Evolutionary conservation across 2,329 filamentous ascomycete species (phyloP), one percentile per base, ranked within the genome.

Genomic region (Monosporascus cannonballus): DNA sequence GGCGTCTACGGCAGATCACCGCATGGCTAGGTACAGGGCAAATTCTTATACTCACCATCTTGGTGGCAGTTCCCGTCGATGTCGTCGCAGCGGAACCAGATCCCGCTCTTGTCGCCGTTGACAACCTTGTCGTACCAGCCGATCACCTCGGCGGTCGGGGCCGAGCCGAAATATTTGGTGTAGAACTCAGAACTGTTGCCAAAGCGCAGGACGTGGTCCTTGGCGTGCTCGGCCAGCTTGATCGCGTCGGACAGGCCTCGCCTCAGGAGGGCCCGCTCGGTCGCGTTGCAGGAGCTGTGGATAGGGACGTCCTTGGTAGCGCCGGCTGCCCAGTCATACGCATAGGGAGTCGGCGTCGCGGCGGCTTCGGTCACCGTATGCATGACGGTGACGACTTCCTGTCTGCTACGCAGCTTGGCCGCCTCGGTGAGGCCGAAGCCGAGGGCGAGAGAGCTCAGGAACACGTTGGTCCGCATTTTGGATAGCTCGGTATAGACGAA

Each of bases 11-110:
- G 30, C 9, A 5, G 30, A 34, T 34, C 11, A 14, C 30, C 30
- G 11, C 4, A 9, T 14, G 9, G 30, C 30, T 34, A 34, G 30
- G 30, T 5, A 34, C 4, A 14, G 30, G 11, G 30, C 30, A 34
- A 11, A 5, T 34, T 34, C 30, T 38, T 18, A 18, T 22, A 64
- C 69, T 50, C 60, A 73, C 72, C 64, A 25, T 76, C 72, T 61
- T 74, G 76, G 6, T 57, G 69, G 60, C 85, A 89, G 70, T 88
- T 88, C 20, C 75, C 70, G 59, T 89, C 86, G 0, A 81, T 77
- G 58, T 89, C 81, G 55, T 89, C 86, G 59, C 86, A 88, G 20
- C 85, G 80, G 73, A 88, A 87, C 18, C 83, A 63, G 46, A 85
- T 73, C 25, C 72, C 75, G 0, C 71, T 70, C 61, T 80, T 81